Evolutionary conservation across 345 rosid species (phyloP), one percentile per base, ranked within the genome.

Genomic region (Bruguiera parviflora): DNA sequence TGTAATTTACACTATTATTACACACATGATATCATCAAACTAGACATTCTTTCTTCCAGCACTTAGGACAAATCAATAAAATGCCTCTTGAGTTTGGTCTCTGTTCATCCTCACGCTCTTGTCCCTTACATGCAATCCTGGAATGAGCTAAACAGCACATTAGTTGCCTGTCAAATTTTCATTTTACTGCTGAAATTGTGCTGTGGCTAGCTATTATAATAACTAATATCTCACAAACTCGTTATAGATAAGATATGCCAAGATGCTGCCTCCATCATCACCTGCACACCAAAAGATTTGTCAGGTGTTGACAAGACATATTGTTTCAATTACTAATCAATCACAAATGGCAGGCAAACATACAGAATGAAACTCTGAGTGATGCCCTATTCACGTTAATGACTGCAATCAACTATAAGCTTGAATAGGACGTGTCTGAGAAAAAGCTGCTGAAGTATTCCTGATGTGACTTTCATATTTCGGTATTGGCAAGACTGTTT

Each of bases 401-500:
- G 53, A 53, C 47, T 35, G 47, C 52, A 24, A 57, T 87, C 81
- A 92, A 67, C 77, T 88, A 70, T 96, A 89, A 59, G 93, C 87
- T 76, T 94, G 97, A 61, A 89, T 85, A 31, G 84, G 77, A 68
- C 85, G 79, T 71, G 82, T 75, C 46, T 75, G 82, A 73, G 87
- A 66, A 63, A 88, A 70, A 8, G 80, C 62, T 15, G 78, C 65
- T 77, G 85, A 63, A 69, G 84, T 53, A 39, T 80, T 77, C 77
- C 73, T 77, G 60, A 58, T 63, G 8, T 61, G 85, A 37, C 80
- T 63, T 68, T 83, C 75, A 20, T 60, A 81, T 67, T 77, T 76
- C 5, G 89, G 80, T 60, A 71, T n/a, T 8, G 80, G 80, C 66
- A 68, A 37, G 28, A 77, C 76, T 18, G 69, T 71, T 53, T 77